Conservation (phyloP, 495 filamentous ascomycete species). For the Hypoxylon trugodes region DNA sequence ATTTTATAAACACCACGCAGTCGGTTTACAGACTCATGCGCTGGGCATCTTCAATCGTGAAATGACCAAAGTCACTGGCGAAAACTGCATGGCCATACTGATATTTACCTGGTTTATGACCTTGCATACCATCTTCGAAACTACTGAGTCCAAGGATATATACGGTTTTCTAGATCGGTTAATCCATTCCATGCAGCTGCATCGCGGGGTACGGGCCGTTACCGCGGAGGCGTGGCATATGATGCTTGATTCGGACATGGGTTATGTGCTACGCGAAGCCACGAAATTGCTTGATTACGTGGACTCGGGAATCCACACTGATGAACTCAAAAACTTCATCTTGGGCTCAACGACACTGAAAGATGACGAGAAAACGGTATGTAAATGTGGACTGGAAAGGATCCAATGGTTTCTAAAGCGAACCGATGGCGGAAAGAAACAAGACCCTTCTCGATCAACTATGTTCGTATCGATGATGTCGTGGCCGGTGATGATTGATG, state of each 20-base stretch:
- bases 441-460: not conserved
- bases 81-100: constrained; percentile 25
- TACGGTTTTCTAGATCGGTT: constrained; percentile 15
- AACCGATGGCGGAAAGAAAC: not conserved
- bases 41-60: constrained; percentile 54
- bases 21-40: constrained; percentile 59
- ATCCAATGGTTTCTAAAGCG: constrained; percentile 28
- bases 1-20: constrained; percentile 55
- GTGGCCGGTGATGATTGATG: constrained; percentile 24
- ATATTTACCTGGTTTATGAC: constrained; percentile 24
- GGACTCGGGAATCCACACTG: constrained; percentile 14
- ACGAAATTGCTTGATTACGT: not conserved
- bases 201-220: constrained; percentile 9
- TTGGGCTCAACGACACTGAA: constrained; percentile 5
- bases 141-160: constrained; percentile 7
- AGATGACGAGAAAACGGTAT: constrained; percentile 8
- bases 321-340: constrained; percentile 18
- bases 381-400: constrained; percentile 8
- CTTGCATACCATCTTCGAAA: constrained; percentile 24
- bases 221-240: constrained; percentile 8
- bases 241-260: constrained; percentile 27
- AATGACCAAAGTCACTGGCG: constrained; percentile 33
- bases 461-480: constrained; percentile 19
- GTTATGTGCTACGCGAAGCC: constrained; percentile 8
- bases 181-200: constrained; percentile 22